Percentiles rank a stretch among this genome's conserved stretches.
These are phyloP conservation scores for Asterionellopsis glacialis DNA, from an alignment of 108 stramenopile genomes.

Conservation along the genomic window DNA sequence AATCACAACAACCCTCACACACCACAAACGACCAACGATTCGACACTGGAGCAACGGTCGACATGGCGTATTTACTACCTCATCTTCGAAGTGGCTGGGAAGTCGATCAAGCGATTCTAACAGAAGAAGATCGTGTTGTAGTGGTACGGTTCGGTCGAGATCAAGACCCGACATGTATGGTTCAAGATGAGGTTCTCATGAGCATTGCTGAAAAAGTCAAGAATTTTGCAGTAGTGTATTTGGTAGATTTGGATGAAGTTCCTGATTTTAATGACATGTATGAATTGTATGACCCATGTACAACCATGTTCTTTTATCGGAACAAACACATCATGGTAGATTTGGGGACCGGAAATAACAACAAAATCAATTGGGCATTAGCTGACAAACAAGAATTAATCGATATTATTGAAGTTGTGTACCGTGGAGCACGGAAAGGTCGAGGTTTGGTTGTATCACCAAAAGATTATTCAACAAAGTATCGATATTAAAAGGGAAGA, in stretches of 20 bases:
- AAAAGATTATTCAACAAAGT: constrained; percentile 98
- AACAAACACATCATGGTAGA: constrained; percentile 99
- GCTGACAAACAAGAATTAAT: constrained; percentile 97
- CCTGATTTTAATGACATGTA: constrained; percentile 99
- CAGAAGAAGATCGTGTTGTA: constrained; percentile 97
- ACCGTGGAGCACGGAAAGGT: constrained; percentile 95
- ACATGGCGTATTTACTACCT: constrained; percentile 94
- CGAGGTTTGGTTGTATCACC: constrained; percentile 96
- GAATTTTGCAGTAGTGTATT: constrained; percentile 96
- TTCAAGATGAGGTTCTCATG: constrained; percentile 92
- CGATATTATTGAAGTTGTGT: constrained; percentile 98
- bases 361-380: constrained; percentile 98
- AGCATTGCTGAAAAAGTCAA: constrained; percentile 95
- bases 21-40: too few species aligned
- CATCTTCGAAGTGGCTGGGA: constrained; percentile 96
- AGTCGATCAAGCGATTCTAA: constrained; percentile 98
- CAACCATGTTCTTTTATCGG: constrained; percentile 98
- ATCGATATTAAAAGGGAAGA: constrained; percentile 90
- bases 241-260: constrained; percentile 97
- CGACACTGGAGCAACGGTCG: too few species aligned
- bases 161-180: constrained; percentile 93
- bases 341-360: constrained; percentile 98
- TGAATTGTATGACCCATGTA: constrained; percentile 96
- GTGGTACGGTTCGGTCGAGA: constrained; percentile 99
- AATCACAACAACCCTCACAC: too few species aligned